Base-by-base conservation (phyloP, 768 basidiomycete genomes). In the Termitomyces sp. region DNA sequence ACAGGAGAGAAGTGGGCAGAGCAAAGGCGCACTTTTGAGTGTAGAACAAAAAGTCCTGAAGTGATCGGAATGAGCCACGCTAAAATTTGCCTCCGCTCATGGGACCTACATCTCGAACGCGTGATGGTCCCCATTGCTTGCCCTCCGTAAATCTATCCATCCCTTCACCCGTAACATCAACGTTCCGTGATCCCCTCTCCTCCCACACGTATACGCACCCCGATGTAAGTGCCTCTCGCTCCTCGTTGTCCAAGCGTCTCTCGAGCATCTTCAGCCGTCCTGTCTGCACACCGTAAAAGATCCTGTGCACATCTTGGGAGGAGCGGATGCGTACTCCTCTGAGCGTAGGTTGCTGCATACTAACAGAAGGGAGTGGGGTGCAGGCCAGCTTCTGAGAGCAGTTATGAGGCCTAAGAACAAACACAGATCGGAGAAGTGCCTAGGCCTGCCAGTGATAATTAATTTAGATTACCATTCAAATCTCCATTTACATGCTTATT, bases 71-170 rank as follows among this genome's bases (percentile, higher is more conserved):
- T 67, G 55, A 67, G 63, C 42, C 42, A 28, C 3, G 48, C 39
- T 55, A 51, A 48, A 49, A 58, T 56, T 60, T 58, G 58, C 39
- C 58, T 61, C 60, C 50, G 62, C 52, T 55, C 51, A 57, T 61
- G 59, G 57, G 42, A 69, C 87, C 62, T 68, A 90, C 90, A 72
- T 93, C 91, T 73, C 91, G 83, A 60, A 93, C 90, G 58, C 91
- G 85, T 53, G 90, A 91, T 44, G 91, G 87, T 45, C 88, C 89
- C 91, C 91, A 93, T 65, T 87, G 81, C 67, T 87, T 81, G 24
- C 91, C 91, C 71, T 93, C 91, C 4, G 91, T 93, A 74, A 91
- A 93, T 33, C 91, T 83, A 69, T 93, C 92, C 69, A 93, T 93
- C 35, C 90, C 89, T 36, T 91, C 79, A 15, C 90, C 90, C 3